phyloP scores from a whole-genome alignment of 331 rosid species.

The Ulmus americana region DNA sequence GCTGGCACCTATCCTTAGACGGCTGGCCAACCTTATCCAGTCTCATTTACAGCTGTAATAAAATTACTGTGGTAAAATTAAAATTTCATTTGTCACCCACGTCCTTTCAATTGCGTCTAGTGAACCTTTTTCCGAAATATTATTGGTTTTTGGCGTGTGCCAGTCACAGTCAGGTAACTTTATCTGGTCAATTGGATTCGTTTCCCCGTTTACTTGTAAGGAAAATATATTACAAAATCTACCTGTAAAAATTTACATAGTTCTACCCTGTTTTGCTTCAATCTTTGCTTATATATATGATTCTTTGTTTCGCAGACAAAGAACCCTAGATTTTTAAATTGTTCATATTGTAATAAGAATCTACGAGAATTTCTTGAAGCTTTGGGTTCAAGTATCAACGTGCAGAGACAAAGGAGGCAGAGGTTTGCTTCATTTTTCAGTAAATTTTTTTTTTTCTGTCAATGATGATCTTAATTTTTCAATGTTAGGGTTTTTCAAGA shows the following conservation, averaged over 20 bases:
- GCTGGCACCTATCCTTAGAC: conserved; percentile 31
- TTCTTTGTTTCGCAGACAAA: background rate
- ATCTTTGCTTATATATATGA: background rate
- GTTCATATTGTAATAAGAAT: background rate
- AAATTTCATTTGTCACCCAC: background rate
- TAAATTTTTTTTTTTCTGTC: background rate
- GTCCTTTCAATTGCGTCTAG: background rate
- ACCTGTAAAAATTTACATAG: too few relatives aligned
- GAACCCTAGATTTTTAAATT: background rate
- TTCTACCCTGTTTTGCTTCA: background rate
- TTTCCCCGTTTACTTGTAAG: conserved; percentile 4
- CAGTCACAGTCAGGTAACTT: background rate
- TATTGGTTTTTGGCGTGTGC: background rate
- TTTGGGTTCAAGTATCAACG: background rate
- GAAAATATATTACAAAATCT: background rate
- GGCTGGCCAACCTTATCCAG: conserved; percentile 45
- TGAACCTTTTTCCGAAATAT: background rate
- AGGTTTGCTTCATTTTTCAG: conserved; percentile 1
- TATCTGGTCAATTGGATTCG: background rate
- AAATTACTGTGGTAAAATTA: background rate
- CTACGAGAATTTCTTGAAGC: background rate
- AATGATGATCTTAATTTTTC: background rate
- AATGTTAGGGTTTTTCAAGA: background rate
- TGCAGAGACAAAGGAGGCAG: background rate
- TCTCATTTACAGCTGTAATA: conserved; percentile 25